These are phyloP conservation scores for Tolypocladium pustulatum DNA, from an alignment of 2,329 filamentous ascomycete genomes.

Conservation along the genomic window DNA sequence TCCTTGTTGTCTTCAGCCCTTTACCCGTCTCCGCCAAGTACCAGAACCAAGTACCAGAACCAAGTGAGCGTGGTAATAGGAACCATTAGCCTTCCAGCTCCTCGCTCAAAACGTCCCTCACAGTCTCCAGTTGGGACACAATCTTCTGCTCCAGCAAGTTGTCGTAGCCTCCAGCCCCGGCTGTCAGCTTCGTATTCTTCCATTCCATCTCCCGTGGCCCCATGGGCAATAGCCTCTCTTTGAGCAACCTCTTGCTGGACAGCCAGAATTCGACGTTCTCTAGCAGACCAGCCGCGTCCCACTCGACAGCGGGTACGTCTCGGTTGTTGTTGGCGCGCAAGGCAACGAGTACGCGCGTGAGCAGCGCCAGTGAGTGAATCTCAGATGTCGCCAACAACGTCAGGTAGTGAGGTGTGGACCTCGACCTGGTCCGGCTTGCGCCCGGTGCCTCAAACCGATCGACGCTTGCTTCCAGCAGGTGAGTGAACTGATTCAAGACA, in stretches of 20 bases:
- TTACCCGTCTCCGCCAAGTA: not conserved
- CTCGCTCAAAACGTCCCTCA: slow-evolving; percentile 44
- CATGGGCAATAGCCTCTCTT: slow-evolving; percentile 62
- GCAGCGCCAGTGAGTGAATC: slow-evolving; percentile 65
- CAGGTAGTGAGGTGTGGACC: slow-evolving; percentile 49
- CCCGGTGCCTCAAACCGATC: slow-evolving; percentile 58
- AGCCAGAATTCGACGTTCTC: slow-evolving; percentile 83
- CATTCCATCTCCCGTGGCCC: slow-evolving; percentile 62
- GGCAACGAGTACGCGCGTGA: slow-evolving; percentile 60
- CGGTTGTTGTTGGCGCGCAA: slow-evolving; percentile 57
- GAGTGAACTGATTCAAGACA: slow-evolving; percentile 83
- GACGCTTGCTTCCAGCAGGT: slow-evolving; percentile 62
- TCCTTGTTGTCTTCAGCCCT: not conserved
- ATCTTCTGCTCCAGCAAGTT: slow-evolving; percentile 69
- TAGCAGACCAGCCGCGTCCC: slow-evolving; percentile 61
- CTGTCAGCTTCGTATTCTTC: slow-evolving; percentile 27
- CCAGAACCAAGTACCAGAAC: not conserved
- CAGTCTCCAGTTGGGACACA: slow-evolving; percentile 54
- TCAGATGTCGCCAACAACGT: slow-evolving; percentile 67
- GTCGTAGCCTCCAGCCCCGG: slow-evolving; percentile 32
- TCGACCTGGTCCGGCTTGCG: slow-evolving; percentile 38
- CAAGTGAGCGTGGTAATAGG: not conserved
- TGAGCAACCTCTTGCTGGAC: slow-evolving; percentile 54
- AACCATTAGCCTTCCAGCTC: slow-evolving; percentile 27
- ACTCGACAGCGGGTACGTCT: slow-evolving; percentile 62